phyloP scores from a whole-genome alignment of 106 monocot genomes.

The Dendrobium nobile region DNA sequence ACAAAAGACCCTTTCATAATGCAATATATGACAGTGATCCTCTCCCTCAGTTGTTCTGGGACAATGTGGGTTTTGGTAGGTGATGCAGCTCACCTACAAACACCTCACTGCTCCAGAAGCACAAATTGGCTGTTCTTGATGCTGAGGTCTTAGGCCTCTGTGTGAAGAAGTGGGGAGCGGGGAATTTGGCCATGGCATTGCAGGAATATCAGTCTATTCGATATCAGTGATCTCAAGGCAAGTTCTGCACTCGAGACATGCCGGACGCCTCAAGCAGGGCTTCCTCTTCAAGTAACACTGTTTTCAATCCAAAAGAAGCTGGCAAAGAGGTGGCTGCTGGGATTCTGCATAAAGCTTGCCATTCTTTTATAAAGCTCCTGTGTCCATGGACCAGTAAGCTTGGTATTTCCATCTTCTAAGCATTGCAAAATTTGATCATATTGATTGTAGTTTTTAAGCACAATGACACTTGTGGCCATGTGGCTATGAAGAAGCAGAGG shows the following conservation, averaged over 20 bases:
- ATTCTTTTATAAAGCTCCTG: slow-evolving; percentile 37
- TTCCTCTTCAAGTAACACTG: slow-evolving; percentile 19
- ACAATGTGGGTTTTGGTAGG: slow-evolving; percentile 64
- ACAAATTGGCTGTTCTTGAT: slow-evolving; percentile 56
- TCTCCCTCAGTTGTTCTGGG: slow-evolving; percentile 41
- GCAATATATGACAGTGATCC: slow-evolving; percentile 77
- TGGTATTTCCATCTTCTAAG: too few relatives aligned
- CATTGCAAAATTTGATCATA: too few relatives aligned
- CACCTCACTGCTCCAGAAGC: slow-evolving; percentile 9
- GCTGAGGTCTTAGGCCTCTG: slow-evolving; percentile 19
- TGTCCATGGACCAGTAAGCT: not conserved
- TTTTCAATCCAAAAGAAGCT: slow-evolving; percentile 29
- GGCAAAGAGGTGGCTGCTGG: slow-evolving; percentile 12
- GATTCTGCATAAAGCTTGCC: slow-evolving; percentile 67
- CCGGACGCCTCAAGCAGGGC: slow-evolving; percentile 66
- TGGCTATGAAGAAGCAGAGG: too few relatives aligned
- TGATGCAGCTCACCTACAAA: slow-evolving; percentile 42
- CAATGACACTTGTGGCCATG: too few relatives aligned
- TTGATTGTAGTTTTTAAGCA: too few relatives aligned
- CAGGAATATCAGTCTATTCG: slow-evolving; percentile 48
- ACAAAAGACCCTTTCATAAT: slow-evolving; percentile 67
- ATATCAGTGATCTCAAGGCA: slow-evolving; percentile 58
- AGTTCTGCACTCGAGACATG: slow-evolving; percentile 46
- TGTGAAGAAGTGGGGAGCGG: slow-evolving; percentile 4
- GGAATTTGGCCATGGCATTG: slow-evolving; percentile 27